Base-by-base conservation (phyloP, 495 filamentous ascomycete species). In the Aspergillus sclerotiicarbonarius region DNA sequence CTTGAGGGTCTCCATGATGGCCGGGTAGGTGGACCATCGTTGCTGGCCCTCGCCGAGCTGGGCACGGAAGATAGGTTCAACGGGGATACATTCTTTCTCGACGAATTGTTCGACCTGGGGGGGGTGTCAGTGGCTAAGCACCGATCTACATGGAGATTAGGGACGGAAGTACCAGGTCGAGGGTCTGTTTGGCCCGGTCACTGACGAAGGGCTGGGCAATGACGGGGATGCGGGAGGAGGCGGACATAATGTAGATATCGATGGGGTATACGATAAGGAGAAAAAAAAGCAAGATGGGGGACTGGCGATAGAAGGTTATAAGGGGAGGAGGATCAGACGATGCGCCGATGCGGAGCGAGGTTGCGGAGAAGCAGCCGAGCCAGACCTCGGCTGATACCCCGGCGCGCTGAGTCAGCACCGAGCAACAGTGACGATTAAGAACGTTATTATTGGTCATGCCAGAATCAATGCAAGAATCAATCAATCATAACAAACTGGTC, bases 21-120 rank as follows among this genome's bases (percentile, higher is more conserved):
- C 67, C 20, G 94, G 94, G 68, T 90, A 88, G 31, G 82, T 78
- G 57, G 85, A 80, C 89, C 91, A 89, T 82, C 92, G 83, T 58
- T 84, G 70, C 39, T 85, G 80, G 57, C 88, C 89, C 52, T 86
- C 72, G 62, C 90, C 90, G 46, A 96, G 81, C 77, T 94, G 89
- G 63, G 90, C 87, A 51, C 84, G 74, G 75, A 86, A 88, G 58
- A 95, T 79, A 53, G 84, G 75, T 67, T 96, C 91, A 69, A 89
- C 89, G 62, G 89, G 87, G 64, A 95, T 88, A 68, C 92, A 98
- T 77, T 96, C 92, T 71, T 93, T 92, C 70, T 98, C 93, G 57
- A 98, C 93, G 68, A 98, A 98, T 68, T 90, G 91, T 73, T 92
- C 89, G 58, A 97, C 91, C 78, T 93, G 61, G 18, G 20, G 47